Evolutionary conservation across 495 filamentous ascomycete species (phyloP).

Genomic region (Penicillium mononematosum): DNA sequence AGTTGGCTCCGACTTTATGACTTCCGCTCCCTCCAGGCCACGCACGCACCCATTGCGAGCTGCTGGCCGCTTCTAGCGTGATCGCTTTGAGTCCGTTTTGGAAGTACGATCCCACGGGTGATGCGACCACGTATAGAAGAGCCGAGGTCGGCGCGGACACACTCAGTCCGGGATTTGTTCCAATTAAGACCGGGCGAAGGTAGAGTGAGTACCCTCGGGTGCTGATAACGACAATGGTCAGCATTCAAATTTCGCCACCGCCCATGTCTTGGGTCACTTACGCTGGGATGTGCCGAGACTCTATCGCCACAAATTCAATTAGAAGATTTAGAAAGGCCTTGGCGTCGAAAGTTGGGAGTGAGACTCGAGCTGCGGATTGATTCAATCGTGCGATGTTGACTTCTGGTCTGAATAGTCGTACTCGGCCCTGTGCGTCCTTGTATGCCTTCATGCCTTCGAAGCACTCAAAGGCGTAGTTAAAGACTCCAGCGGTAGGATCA

Average conservation of each 20-base stretch:
- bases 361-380: conserved; percentile 66
- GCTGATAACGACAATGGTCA: background rate
- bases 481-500: conserved; percentile 68
- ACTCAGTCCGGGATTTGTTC: conserved; percentile 64
- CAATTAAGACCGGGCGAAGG: conserved; percentile 73
- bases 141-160: conserved; percentile 72
- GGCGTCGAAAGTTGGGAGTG: conserved; percentile 67
- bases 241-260: background rate
- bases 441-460: conserved; percentile 85
- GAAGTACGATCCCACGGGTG: conserved; percentile 12
- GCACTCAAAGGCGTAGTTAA: conserved; percentile 85
- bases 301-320: conserved; percentile 47
- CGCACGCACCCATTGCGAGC: conserved; percentile 17
- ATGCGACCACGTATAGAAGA: conserved; percentile 66
- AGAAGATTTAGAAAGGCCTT: conserved; percentile 64
- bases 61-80: conserved; percentile 11
- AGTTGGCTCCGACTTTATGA: conserved; percentile 32
- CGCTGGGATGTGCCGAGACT: conserved; percentile 15
- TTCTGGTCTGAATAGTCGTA: conserved; percentile 74
- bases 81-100: conserved; percentile 10
- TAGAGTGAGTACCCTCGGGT: conserved; percentile 49
- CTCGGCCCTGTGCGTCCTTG: conserved; percentile 65
- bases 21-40: conserved; percentile 29
- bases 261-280: background rate
- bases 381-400: conserved; percentile 66